Base-by-base conservation (phyloP, 2,329 filamentous ascomycete genomes). In the Fusarium beomiforme region DNA sequence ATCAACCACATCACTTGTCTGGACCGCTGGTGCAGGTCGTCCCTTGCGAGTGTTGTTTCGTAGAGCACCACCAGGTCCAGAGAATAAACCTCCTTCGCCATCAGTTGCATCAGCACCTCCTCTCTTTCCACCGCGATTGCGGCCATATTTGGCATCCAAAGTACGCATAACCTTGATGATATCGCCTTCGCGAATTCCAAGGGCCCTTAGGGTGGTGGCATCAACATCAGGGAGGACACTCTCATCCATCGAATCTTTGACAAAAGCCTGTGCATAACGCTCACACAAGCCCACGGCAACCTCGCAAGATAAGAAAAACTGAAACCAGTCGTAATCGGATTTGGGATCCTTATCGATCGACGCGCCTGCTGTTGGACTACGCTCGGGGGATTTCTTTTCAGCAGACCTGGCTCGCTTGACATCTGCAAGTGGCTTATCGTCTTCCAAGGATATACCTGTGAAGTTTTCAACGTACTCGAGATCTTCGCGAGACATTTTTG, bases 261-360 rank as follows among this genome's bases (percentile, higher is more conserved):
- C 81, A 78, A 99, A 99, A 4, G 94, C 93, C 77, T 94, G 93
- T 3, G 95, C 91, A 78, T 99, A 99, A 59, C 96, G 89, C 82
- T 98, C 95, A 81, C 96, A 99, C 47, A 97, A 91, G 64, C 97
- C 93, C 51, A 95, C 93, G 46, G 94, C 92, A 75, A 98, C 94
- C 49, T 97, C 95, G 79, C 94, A 97, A 70, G 91, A 90, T 42
- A 99, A 84, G 86, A 99, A 99, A 84, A 99, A 98, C 79, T 98
- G 94, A 78, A 99, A 99, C 96, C 96, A 99, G 80, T 99, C 96
- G 79, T 98, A 97, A 50, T 96, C 91, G 2, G 92, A 86, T 80
- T 91, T 91, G 77, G 87, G 85, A 24, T 83, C 80, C 49, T 85
- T 83, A 71, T 92, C 87, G 34, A 94, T 83, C 3, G 87, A 87